Evolutionary conservation across 169 alveolate species (phyloP).

Genomic region (Cryptosporidium sp.): DNA sequence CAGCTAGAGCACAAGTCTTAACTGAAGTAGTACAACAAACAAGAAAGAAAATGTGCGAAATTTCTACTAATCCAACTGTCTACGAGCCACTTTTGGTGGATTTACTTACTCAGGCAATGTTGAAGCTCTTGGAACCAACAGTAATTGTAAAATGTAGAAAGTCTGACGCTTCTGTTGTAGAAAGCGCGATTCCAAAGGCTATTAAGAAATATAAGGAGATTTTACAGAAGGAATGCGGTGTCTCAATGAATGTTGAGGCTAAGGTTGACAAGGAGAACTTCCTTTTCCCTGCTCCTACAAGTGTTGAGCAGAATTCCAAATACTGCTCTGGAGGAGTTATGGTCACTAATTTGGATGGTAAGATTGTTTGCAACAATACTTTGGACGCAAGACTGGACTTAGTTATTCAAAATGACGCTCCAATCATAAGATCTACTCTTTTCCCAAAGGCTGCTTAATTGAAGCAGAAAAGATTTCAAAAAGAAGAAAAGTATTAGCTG

Average conservation of each 20-base stretch:
- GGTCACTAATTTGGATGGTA: slow-evolving; percentile 84
- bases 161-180: slow-evolving; percentile 86
- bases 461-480: background rate
- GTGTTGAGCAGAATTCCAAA: slow-evolving; percentile 78
- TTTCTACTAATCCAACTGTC: slow-evolving; percentile 43
- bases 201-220: slow-evolving; percentile 81
- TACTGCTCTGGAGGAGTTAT: slow-evolving; percentile 84
- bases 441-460: slow-evolving; percentile 76
- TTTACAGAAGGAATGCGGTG: slow-evolving; percentile 82
- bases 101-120: slow-evolving; percentile 76
- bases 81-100: slow-evolving; percentile 55
- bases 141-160: slow-evolving; percentile 89
- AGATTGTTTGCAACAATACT: slow-evolving; percentile 85
- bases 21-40: slow-evolving; percentile 83
- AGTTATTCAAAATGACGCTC: slow-evolving; percentile 84
- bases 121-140: slow-evolving; percentile 85
- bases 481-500: background rate
- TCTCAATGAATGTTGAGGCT: slow-evolving; percentile 81
- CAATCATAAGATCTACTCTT: slow-evolving; percentile 83
- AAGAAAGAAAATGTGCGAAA: slow-evolving; percentile 83
- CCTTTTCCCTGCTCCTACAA: slow-evolving; percentile 85
- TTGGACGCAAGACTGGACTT: slow-evolving; percentile 83
- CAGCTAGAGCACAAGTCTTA: slow-evolving; percentile 86
- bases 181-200: slow-evolving; percentile 85
- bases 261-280: slow-evolving; percentile 83